Percentiles rank a stretch among this genome's conserved stretches.
Conservation (phyloP, 2,329 filamentous ascomycete species). For the Chalaropsis ovoidea region DNA sequence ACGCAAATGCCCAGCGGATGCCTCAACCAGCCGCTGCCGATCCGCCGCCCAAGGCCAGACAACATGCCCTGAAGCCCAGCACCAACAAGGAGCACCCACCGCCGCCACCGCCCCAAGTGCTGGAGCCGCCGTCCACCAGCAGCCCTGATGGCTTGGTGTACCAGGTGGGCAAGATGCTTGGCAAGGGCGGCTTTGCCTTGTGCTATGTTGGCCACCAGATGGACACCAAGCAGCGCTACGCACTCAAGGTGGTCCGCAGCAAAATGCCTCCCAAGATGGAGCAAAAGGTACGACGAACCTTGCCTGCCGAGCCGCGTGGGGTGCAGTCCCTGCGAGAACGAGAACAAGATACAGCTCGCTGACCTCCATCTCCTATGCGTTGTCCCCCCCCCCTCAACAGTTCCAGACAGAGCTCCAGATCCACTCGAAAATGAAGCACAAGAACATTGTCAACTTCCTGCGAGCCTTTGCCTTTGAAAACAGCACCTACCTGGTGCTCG, state of each 20-base stretch:
- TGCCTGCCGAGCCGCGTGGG: not conserved
- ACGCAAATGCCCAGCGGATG: constrained; percentile 51
- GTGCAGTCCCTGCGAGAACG: not conserved
- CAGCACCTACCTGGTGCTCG: constrained; percentile 86
- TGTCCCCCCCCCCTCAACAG: constrained; percentile 32
- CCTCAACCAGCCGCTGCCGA: constrained; percentile 37
- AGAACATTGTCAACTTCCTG: constrained; percentile 91
- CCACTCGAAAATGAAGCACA: constrained; percentile 93
- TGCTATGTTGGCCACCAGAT: constrained; percentile 63
- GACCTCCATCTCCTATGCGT: not conserved
- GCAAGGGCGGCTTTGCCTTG: constrained; percentile 74
- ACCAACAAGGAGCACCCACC: constrained; percentile 59
- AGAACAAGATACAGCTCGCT: constrained; percentile 23
- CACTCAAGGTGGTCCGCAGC: constrained; percentile 74
- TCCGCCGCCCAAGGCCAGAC: constrained; percentile 44
- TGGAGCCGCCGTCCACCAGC: constrained; percentile 56
- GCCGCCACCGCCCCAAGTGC: constrained; percentile 50
- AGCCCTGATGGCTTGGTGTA: constrained; percentile 61
- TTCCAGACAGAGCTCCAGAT: constrained; percentile 85
- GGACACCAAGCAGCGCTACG: constrained; percentile 57
- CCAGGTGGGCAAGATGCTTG: constrained; percentile 61
- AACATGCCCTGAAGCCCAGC: constrained; percentile 40
- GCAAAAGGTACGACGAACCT: constrained; percentile 54
- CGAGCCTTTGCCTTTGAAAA: constrained; percentile 83
- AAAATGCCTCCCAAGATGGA: constrained; percentile 75